These are phyloP conservation scores for Stevia rebaudiana DNA, from an alignment of 140 eudicot genomes.

Conservation along the genomic window DNA sequence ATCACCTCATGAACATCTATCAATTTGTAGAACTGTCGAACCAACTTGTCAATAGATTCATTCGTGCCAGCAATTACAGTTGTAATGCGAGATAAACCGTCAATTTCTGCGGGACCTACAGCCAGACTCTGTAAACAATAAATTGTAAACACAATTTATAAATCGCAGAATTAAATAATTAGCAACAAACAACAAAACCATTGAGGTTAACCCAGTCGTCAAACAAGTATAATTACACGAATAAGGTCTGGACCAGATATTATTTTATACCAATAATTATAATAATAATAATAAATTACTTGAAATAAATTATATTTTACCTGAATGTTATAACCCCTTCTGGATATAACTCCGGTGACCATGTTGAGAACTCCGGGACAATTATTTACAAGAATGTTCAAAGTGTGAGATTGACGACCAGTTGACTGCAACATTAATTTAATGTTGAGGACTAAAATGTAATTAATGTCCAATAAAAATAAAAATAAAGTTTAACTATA, in stretches of 20 bases:
- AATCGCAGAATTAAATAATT: no score
- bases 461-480: not conserved
- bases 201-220: not conserved
- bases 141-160: constrained; percentile 1
- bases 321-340: constrained; percentile 91
- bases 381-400: constrained; percentile 71
- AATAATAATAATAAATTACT: no score
- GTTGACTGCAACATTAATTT: constrained; percentile 48
- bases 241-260: no score
- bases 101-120: constrained; percentile 70
- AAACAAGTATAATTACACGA: no score
- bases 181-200: no score
- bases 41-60: constrained; percentile 65
- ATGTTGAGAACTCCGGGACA: constrained; percentile 86
- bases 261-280: no score
- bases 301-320: constrained; percentile 20
- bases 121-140: constrained; percentile 69
- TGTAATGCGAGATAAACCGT: constrained; percentile 85
- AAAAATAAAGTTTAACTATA: not conserved
- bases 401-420: constrained; percentile 76
- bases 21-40: constrained; percentile 68
- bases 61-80: constrained; percentile 87
- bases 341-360: constrained; percentile 69
- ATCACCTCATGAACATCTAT: constrained; percentile 80
- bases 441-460: constrained; percentile 1